These are phyloP conservation scores for Podila minutissima DNA, from an alignment of 192 early-diverging fungal species.

Conservation along the genomic window DNA sequence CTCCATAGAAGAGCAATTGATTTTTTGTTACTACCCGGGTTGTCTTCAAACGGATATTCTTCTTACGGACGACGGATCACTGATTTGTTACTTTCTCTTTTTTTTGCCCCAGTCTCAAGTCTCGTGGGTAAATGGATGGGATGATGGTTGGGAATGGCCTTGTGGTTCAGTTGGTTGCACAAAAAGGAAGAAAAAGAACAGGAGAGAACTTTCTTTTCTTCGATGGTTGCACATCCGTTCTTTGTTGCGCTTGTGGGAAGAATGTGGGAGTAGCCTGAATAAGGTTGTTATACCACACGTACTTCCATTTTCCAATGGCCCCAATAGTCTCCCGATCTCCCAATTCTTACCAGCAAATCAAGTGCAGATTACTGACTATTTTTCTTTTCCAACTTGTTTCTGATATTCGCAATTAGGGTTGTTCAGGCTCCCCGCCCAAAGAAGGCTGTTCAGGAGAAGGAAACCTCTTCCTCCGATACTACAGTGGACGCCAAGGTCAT, in stretches of 20 bases:
- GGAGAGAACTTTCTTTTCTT: neutral
- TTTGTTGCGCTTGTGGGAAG: neutral
- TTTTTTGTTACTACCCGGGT: no score
- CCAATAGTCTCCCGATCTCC: neutral
- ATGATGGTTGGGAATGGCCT: neutral
- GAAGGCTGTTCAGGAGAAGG: conserved; percentile 30
- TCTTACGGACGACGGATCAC: no score
- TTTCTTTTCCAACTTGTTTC: no score
- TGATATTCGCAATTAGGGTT: conserved; percentile 4
- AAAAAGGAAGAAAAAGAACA: neutral
- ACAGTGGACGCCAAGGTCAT: conserved; percentile 37
- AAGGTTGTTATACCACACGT: neutral
- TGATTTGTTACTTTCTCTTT: neutral
- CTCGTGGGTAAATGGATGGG: neutral
- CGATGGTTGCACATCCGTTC: neutral
- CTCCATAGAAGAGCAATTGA: no score
- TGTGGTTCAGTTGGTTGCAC: neutral
- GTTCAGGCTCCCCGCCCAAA: conserved; percentile 33
- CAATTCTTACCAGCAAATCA: neutral
- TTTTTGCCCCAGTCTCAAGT: neutral
- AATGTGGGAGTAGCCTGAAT: neutral
- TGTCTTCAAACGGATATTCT: neutral
- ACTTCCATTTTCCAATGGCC: no score
- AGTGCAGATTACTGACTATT: no score
- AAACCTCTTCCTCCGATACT: conserved; percentile 1